These are phyloP conservation scores for Asterophora parasitica DNA, from an alignment of 768 basidiomycete species.

Conservation along the genomic window DNA sequence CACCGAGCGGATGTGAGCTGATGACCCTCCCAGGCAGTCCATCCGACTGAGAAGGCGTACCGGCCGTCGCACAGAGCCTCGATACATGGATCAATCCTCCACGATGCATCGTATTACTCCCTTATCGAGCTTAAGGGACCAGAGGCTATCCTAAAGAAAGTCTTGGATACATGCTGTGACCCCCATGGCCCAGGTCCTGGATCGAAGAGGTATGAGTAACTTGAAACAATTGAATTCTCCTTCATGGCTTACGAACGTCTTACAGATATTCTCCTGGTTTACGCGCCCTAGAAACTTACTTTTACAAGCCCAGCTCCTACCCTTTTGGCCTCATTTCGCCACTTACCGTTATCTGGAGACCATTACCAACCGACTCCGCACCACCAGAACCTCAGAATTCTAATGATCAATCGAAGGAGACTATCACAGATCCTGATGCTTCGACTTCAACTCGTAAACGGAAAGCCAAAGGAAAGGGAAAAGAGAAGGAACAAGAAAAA, in stretches of 20 bases:
- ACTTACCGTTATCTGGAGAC: conserved; percentile 69
- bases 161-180: conserved; percentile 58
- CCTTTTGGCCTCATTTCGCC: conserved; percentile 73
- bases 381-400: conserved; percentile 1
- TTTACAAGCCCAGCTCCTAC: conserved; percentile 61
- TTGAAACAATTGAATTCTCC: not conserved
- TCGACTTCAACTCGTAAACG: conserved; percentile 11
- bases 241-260: not conserved
- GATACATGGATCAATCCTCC: conserved; percentile 77
- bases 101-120: conserved; percentile 85
- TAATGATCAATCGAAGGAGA: not conserved
- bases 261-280: conserved; percentile 62
- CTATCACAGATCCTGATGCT: conserved; percentile 5
- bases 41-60: conserved; percentile 89
- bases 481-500: conserved; percentile 24
- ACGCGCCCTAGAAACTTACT: conserved; percentile 57
- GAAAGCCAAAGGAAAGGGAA: conserved; percentile 28
- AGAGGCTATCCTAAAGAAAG: conserved; percentile 44
- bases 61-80: conserved; percentile 90
- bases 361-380: conserved; percentile 20
- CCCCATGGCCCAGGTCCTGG: conserved; percentile 57
- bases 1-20: not conserved
- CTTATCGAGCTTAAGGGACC: conserved; percentile 71
- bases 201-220: conserved; percentile 46
- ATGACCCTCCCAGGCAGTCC: conserved; percentile 51